phyloP scores from a whole-genome alignment of 441 rosid species.

The Brassica balearica region DNA sequence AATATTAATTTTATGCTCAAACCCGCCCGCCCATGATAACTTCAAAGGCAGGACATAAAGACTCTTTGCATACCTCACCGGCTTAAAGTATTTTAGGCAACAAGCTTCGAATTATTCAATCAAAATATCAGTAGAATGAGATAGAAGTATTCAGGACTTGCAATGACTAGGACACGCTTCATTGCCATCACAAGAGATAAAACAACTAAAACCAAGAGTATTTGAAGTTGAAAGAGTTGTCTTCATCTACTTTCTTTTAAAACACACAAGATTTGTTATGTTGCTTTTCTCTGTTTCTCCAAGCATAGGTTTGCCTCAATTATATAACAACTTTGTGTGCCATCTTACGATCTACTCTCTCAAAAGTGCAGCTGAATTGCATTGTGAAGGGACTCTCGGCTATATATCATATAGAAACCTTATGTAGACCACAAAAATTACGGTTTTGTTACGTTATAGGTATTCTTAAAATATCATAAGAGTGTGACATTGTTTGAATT shows the following conservation, averaged over 20 bases:
- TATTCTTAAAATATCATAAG: neutral
- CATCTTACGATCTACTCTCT: conserved; percentile 5
- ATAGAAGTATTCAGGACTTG: conserved; percentile 37
- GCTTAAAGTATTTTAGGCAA: no score
- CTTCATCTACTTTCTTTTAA: conserved; percentile 28
- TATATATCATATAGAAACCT: neutral
- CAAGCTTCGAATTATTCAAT: no score
- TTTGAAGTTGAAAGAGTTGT: conserved; percentile 18
- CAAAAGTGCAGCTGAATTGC: conserved; percentile 17
- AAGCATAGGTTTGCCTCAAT: conserved; percentile 9
- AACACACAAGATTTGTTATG: conserved; percentile 9
- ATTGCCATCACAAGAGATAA: conserved; percentile 4
- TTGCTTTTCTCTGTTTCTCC: conserved; percentile 17
- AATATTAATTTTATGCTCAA: no score
- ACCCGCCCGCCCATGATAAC: no score
- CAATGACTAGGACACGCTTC: conserved; percentile 24
- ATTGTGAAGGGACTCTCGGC: neutral
- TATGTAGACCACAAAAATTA: neutral
- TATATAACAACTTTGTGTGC: neutral
- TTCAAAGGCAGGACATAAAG: no score
- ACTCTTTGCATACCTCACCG: no score
- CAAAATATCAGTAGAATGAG: neutral
- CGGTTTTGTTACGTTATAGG: neutral
- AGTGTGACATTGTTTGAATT: neutral
- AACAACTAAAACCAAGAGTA: conserved; percentile 29